Conservation (phyloP, 2,329 filamentous ascomycete species). For the Pseudogymnoascus sp. region DNA sequence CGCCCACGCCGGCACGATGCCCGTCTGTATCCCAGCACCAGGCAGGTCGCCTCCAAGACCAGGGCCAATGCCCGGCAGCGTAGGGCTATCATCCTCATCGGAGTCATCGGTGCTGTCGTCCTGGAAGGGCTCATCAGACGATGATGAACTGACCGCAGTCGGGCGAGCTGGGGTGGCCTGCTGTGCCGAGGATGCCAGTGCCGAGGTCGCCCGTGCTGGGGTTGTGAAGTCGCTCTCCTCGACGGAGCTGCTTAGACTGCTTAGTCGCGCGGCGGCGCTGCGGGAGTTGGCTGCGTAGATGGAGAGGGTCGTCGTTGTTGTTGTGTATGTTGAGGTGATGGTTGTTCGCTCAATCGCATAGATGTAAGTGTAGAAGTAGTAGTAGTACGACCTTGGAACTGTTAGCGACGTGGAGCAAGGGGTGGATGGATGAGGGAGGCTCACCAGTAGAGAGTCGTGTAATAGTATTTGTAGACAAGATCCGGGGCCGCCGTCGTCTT, state of each 20-base stretch:
- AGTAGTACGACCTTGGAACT: neutral
- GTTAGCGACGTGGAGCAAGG: neutral
- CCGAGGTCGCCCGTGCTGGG: neutral
- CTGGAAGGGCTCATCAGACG: neutral
- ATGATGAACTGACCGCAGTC: neutral
- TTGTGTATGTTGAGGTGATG: neutral
- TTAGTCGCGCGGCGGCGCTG: neutral
- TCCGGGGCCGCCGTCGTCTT: neutral
- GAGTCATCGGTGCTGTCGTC: neutral
- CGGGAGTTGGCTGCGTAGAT: neutral
- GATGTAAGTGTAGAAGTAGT: neutral
- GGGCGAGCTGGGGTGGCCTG: neutral
- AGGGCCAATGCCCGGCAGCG: neutral
- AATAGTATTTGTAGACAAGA: neutral
- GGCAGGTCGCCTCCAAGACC: neutral
- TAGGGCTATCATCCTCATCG: too few relatives aligned
- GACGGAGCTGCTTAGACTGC: neutral
- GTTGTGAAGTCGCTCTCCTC: neutral
- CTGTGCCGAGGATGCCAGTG: too few relatives aligned
- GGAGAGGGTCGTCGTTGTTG: neutral
- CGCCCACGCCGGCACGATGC: neutral
- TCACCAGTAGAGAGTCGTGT: neutral
- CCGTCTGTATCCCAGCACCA: neutral
- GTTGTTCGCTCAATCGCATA: neutral
- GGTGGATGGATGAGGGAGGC: neutral